phyloP scores from a whole-genome alignment of 345 rosid genomes.

The Citrus cavaleriei region DNA sequence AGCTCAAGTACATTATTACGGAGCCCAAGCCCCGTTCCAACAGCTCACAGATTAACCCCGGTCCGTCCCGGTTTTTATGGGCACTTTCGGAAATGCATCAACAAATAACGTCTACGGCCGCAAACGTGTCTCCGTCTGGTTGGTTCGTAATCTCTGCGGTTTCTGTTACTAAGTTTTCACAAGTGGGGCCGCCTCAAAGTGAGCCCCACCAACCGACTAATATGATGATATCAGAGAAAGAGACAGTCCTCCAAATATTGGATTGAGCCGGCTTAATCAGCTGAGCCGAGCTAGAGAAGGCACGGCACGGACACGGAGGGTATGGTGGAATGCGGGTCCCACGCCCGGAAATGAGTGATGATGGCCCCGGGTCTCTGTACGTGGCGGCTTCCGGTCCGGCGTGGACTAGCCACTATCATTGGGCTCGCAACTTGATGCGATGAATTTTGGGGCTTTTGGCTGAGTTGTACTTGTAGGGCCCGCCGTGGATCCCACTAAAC shows the following conservation, averaged over 20 bases:
- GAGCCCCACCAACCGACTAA: conserved; percentile 16
- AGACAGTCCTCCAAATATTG: conserved; percentile 26
- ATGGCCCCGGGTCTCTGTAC: conserved; percentile 23
- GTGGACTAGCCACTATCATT: conserved; percentile 61
- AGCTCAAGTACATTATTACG: conserved; percentile 16
- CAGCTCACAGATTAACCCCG: conserved; percentile 20
- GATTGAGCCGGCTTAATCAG: conserved; percentile 13
- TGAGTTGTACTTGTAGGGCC: conserved; percentile 16
- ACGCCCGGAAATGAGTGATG: background rate
- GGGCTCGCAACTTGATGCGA: conserved; percentile 43
- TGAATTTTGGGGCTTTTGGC: conserved; percentile 11
- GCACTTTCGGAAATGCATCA: background rate
- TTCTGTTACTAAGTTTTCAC: background rate
- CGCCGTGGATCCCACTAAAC: background rate
- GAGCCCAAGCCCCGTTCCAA: conserved; percentile 28
- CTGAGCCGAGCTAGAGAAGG: conserved; percentile 7
- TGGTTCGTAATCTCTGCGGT: background rate
- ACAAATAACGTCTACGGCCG: background rate
- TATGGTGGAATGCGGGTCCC: conserved; percentile 32
- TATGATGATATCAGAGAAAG: conserved; percentile 1
- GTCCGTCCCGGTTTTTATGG: conserved; percentile 5
- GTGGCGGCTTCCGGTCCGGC: conserved; percentile 67
- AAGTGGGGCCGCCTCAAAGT: background rate
- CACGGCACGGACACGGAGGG: background rate
- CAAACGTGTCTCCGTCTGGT: conserved; percentile 14